Conservation (phyloP, 1,284 basidiomycete species). For the Fomitopsis palustris region DNA sequence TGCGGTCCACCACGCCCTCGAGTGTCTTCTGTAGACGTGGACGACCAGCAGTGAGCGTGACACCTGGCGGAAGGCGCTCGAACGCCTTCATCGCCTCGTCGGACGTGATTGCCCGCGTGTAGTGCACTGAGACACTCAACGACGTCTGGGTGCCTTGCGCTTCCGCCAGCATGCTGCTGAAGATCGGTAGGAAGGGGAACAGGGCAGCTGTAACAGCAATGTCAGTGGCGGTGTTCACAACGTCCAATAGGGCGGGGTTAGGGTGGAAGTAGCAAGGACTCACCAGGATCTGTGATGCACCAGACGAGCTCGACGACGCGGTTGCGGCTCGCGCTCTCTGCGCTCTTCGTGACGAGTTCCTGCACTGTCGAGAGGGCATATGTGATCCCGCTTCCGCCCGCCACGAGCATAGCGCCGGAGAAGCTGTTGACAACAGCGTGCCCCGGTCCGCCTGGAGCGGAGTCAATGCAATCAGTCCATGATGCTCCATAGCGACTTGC, state of each 20-base stretch:
- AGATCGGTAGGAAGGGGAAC: constrained; percentile 49
- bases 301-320: constrained; percentile 66
- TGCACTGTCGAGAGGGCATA: constrained; percentile 62
- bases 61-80: constrained; percentile 37
- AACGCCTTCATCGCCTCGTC: constrained; percentile 27
- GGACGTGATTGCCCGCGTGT: constrained; percentile 48
- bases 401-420: constrained; percentile 64
- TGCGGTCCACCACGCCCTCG: constrained; percentile 45
- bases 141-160: constrained; percentile 30
- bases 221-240: neutral
- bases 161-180: constrained; percentile 49
- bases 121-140: constrained; percentile 56
- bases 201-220: constrained; percentile 37
- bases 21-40: constrained; percentile 45
- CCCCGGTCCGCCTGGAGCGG: constrained; percentile 52
- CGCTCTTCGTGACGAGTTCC: constrained; percentile 59
- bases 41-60: constrained; percentile 48
- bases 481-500: neutral
- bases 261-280: constrained; percentile 11
- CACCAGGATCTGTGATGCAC: constrained; percentile 58
- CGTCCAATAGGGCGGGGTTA: neutral
- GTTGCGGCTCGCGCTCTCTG: constrained; percentile 46
- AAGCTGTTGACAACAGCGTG: constrained; percentile 58
- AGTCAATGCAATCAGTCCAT: neutral
- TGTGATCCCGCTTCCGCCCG: constrained; percentile 72